These are phyloP conservation scores for Lasiodiplodia sp. DNA, from an alignment of 2,329 filamentous ascomycete genomes.

Conservation along the genomic window DNA sequence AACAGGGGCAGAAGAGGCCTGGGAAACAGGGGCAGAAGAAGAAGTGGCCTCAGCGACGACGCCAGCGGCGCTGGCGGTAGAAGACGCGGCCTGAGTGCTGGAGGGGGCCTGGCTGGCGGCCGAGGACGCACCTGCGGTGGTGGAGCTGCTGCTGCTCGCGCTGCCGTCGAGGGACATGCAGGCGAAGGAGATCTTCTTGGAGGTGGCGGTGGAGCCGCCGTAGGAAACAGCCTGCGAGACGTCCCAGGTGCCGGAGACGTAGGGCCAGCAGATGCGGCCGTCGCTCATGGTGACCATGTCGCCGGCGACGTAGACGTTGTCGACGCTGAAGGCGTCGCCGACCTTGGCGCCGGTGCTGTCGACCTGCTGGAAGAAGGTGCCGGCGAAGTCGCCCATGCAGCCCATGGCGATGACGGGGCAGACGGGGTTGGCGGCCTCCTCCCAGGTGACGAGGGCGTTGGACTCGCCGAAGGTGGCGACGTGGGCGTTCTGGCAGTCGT, in stretches of 20 bases:
- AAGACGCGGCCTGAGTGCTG: conserved; percentile 27
- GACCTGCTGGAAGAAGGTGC: conserved; percentile 67
- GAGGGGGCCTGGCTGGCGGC: conserved; percentile 28
- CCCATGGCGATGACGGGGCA: conserved; percentile 67
- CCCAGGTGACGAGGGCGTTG: conserved; percentile 66
- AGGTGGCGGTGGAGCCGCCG: conserved; percentile 33
- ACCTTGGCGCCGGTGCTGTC: conserved; percentile 59
- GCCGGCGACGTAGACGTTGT: conserved; percentile 65
- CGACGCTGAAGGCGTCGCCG: conserved; percentile 59
- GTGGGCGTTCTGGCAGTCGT: conserved; percentile 66
- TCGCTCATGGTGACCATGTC: conserved; percentile 69
- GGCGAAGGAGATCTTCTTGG: conserved; percentile 61
- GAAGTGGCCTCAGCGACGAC: conserved; percentile 11
- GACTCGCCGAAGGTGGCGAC: conserved; percentile 61
- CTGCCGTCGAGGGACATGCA: conserved; percentile 49
- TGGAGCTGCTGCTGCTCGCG: conserved; percentile 32
- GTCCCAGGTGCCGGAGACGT: conserved; percentile 64
- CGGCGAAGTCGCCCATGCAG: conserved; percentile 65
- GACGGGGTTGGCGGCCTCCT: conserved; percentile 64
- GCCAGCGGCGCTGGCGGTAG: conserved; percentile 12
- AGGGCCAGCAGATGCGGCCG: conserved; percentile 68
- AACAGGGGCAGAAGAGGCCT: conserved; percentile 20
- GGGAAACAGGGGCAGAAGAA: conserved; percentile 16
- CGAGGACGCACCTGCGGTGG: conserved; percentile 32
- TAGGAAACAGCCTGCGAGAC: conserved; percentile 46